Percentiles rank a stretch among this genome's conserved stretches.
Evolutionary conservation across 140 eudicot genomes (phyloP).

Genomic region (Stevia rebaudiana): DNA sequence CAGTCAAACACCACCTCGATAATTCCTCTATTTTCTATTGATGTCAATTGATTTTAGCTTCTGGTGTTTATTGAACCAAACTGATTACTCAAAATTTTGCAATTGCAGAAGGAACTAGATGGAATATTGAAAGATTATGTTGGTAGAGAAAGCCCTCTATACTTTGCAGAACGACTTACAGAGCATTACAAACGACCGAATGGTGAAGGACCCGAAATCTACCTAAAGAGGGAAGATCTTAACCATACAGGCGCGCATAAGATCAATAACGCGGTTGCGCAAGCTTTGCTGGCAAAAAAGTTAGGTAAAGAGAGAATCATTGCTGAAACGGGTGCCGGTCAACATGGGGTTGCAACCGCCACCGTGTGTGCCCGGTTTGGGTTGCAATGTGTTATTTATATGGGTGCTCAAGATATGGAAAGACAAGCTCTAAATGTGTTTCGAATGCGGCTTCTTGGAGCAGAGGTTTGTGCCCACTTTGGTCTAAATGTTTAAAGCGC

Average conservation of each 20-base stretch:
- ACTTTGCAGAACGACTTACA: slow-evolving; percentile 77
- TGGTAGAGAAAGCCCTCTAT: slow-evolving; percentile 85
- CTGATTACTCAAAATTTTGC: too few species aligned
- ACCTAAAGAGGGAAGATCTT: slow-evolving; percentile 89
- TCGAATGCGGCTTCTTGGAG: slow-evolving; percentile 88
- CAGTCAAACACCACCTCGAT: too few species aligned
- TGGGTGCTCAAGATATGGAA: slow-evolving; percentile 99
- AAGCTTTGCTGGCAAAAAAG: slow-evolving; percentile 35
- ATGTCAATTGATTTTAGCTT: too few species aligned
- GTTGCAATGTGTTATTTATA: slow-evolving; percentile 65
- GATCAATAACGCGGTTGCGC: slow-evolving; percentile 38
- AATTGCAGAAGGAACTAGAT: slow-evolving; percentile 63
- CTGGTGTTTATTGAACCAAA: too few species aligned
- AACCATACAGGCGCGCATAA: slow-evolving; percentile 53
- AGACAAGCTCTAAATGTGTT: slow-evolving; percentile 80
- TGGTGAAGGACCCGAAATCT: slow-evolving; percentile 80
- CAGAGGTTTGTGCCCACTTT: slow-evolving; percentile 88
- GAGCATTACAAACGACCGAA: slow-evolving; percentile 72
- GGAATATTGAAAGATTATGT: slow-evolving; percentile 70
- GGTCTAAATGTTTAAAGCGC: too few species aligned
- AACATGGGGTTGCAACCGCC: slow-evolving; percentile 96
- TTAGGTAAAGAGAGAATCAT: slow-evolving; percentile 59
- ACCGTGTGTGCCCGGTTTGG: slow-evolving; percentile 95
- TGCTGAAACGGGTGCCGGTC: slow-evolving; percentile 97
- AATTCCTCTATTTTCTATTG: too few species aligned